These are phyloP conservation scores for Colletotrichum salicis DNA, from an alignment of 2,329 filamentous ascomycete species.

Conservation along the genomic window DNA sequence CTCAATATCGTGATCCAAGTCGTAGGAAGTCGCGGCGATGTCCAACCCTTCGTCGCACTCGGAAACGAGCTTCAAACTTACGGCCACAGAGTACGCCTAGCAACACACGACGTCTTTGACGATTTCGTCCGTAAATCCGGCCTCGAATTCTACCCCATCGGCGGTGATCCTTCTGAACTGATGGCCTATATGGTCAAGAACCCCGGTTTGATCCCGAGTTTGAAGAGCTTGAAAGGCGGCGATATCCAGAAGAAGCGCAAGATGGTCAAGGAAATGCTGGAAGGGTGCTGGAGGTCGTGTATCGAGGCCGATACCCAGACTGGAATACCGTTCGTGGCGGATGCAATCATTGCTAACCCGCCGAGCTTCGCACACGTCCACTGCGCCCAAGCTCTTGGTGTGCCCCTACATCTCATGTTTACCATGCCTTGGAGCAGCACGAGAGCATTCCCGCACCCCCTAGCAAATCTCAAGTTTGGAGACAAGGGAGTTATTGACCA, in stretches of 20 bases:
- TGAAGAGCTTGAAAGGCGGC: constrained; percentile 41
- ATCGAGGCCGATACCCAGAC: constrained; percentile 36
- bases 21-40: constrained; percentile 63
- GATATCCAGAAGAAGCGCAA: constrained; percentile 42
- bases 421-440: constrained; percentile 82
- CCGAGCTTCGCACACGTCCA: constrained; percentile 61
- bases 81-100: constrained; percentile 62
- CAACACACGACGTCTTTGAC: constrained; percentile 61
- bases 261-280: constrained; percentile 40
- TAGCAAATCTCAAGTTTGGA: constrained; percentile 74
- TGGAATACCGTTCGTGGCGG: constrained; percentile 55
- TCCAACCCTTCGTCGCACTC: constrained; percentile 66
- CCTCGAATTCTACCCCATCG: constrained; percentile 65
- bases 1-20: constrained; percentile 67
- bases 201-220: constrained; percentile 42
- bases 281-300: constrained; percentile 41
- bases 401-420: constrained; percentile 60
- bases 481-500: constrained; percentile 59
- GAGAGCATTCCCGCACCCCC: constrained; percentile 76
- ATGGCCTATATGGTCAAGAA: constrained; percentile 47
- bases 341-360: constrained; percentile 63
- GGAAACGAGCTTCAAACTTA: constrained; percentile 58
- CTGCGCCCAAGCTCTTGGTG: constrained; percentile 55
- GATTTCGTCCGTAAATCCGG: constrained; percentile 58
- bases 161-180: constrained; percentile 60